Conservation (phyloP, 2,329 filamentous ascomycete species). For the Pseudocercospora vitis region DNA sequence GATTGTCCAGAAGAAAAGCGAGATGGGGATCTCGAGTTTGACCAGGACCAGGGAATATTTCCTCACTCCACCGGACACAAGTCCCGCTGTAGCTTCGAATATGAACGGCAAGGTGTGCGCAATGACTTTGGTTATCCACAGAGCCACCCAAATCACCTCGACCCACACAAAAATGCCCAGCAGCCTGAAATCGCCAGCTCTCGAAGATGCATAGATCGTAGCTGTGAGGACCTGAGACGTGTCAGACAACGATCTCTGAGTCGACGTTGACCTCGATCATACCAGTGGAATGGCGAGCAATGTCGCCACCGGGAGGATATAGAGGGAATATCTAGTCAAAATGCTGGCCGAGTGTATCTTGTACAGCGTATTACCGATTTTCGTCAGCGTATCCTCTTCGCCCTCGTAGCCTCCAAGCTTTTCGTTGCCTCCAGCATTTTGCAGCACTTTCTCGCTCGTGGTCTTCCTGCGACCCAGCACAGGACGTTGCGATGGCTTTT, state of each 20-base stretch:
- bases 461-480: constrained; percentile 27
- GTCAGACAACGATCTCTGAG: not conserved
- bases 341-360: constrained; percentile 64
- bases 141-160: constrained; percentile 64
- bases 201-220: constrained; percentile 33
- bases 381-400: constrained; percentile 60
- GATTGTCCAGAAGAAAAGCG: constrained; percentile 68
- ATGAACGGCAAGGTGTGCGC: constrained; percentile 60
- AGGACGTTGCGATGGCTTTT: constrained; percentile 16
- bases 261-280: not conserved
- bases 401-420: constrained; percentile 18
- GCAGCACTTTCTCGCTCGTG: constrained; percentile 16
- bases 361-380: constrained; percentile 65
- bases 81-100: constrained; percentile 69
- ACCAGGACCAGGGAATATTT: constrained; percentile 68
- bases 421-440: constrained; percentile 7
- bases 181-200: constrained; percentile 45
- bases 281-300: constrained; percentile 64
- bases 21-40: constrained; percentile 65
- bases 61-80: constrained; percentile 67
- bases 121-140: constrained; percentile 67
- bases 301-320: constrained; percentile 63
- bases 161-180: constrained; percentile 68
- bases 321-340: constrained; percentile 66
- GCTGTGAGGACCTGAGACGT: constrained; percentile 39